Base-by-base conservation (phyloP, 257 asterid genomes). In the Echium plantagineum region DNA sequence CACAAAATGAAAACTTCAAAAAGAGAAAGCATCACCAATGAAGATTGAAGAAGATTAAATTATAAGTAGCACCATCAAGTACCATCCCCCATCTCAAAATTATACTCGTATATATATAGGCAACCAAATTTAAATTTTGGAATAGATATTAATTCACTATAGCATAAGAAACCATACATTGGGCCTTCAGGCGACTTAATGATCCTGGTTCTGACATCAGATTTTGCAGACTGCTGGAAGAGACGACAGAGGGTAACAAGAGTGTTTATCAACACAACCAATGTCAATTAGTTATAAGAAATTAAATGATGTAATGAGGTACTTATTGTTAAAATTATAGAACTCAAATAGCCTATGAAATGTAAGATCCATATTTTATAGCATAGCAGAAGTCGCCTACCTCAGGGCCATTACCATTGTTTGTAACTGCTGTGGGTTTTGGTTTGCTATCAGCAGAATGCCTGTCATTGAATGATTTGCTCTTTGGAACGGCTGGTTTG, bases 1-100 rank as follows among this genome's bases (percentile, higher is more conserved):
- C 61, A 70, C 10, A 2, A 24, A 24, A 69, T 26, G 35, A 62
- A 18, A 20, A 63, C 60, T 61, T 76, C 61, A 60, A 20, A 7
- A 53, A n/a, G 15, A 3, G 20, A n/a, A n/a, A 58, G 56, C 1
- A 52, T n/a, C 7, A 17, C 46, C 51, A 15, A 28, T 28, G 32
- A 2, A 28, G 42, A 15, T 16, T 28, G 32, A 2, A 28, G 42
- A 30, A 2, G 0, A 9, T 19, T 2, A 4, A 53, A 32, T 32
- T 24, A 42, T 15, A 59, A 17, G 42, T 17, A 59, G 51, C n/a
- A 13, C 9, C 32, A 16, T 3, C 18, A 17, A 24, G 56, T 12
- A 18, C 2, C 24, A n/a, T n/a, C 63, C 3, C 63, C 52, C 7
- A 30, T 30, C 63, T 59, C 38, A 42, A 15, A 28, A 57, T 20